These are phyloP conservation scores for Debaryomyces udenii DNA, from an alignment of 1,139 yeast species.

Conservation along the genomic window DNA sequence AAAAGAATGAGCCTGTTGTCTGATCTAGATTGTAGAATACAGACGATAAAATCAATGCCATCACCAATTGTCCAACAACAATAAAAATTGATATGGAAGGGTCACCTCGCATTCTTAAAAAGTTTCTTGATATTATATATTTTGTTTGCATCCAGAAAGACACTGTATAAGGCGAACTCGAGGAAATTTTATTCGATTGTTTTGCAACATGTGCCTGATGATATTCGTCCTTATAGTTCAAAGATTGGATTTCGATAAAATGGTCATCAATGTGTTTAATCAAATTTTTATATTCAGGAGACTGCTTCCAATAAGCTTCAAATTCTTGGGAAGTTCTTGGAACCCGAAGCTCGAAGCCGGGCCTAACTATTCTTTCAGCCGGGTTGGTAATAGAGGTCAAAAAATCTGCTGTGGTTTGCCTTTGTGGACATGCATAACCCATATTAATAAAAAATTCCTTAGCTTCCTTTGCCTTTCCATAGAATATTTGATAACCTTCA, in stretches of 20 bases:
- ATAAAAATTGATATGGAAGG: constrained; percentile 63
- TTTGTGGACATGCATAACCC: constrained; percentile 64
- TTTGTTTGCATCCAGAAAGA: constrained; percentile 66
- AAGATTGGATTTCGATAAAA: constrained; percentile 1
- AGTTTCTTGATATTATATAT: constrained; percentile 61
- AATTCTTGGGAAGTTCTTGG: constrained; percentile 30
- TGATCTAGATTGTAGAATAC: constrained; percentile 65
- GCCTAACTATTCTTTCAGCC: constrained; percentile 54
- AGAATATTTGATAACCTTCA: constrained; percentile 47
- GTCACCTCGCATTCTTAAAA: constrained; percentile 65
- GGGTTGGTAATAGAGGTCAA: constrained; percentile 77
- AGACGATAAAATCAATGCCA: constrained; percentile 74
- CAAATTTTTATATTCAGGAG: constrained; percentile 22
- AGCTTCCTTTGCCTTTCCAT: constrained; percentile 48
- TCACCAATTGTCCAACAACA: constrained; percentile 62
- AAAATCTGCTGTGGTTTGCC: constrained; percentile 85
- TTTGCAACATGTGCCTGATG: constrained; percentile 57
- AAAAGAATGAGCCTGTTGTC: constrained; percentile 54
- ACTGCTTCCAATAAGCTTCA: constrained; percentile 26
- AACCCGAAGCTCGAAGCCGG: constrained; percentile 44
- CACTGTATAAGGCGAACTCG: constrained; percentile 66
- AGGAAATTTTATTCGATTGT: constrained; percentile 57
- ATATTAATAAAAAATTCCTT: constrained; percentile 49
- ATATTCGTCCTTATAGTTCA: constrained; percentile 9
- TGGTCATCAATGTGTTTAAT: constrained; percentile 21